Evolutionary conservation across 1,284 basidiomycete genomes (phyloP), one percentile per base, ranked within the genome.

Genomic region (Rhodotorula sp.): DNA sequence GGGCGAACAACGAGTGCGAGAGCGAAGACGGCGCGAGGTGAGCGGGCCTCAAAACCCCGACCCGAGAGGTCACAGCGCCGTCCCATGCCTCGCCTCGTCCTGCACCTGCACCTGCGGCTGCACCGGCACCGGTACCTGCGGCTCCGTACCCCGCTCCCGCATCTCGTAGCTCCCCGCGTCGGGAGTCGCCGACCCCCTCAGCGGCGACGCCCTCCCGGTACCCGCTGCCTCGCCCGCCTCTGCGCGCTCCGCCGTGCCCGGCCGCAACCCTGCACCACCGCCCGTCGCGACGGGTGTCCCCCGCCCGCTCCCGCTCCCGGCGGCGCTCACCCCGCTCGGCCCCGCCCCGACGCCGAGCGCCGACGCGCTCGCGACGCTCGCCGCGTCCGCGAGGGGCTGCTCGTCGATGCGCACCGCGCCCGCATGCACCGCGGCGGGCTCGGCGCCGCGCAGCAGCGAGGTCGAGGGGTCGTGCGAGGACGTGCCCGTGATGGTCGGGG

Each of bases 301-400:
- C 7, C 53, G 53, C 27, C 53, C 53, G 53, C 53, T 34, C 27
- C 16, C 53, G 27, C 12, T 25, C 7, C 52, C 52, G n/a, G 13
- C 52, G 3, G 10, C 52, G 52, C 52, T 53, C 13, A 5, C 34
- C 34, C 3, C 34, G 34, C 34, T 34, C 34, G 34, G 34, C 34
- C 34, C 34, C 2, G 34, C 34, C 34, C 34, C 34, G 34, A 34
- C 34, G 34, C 34, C 34, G 34, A 53, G 52, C 1, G 25, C 52
- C 52, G 52, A 53, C 13, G 17, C 23, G 25, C 25, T 27, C 13
- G 7, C 52, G 13, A 8, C 25, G 7, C 49, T 62, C 46, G 54
- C 48, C 13, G 68, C 42, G n/a, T 70, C 74, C 3, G 68, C 65
- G 17, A 74, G 16, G 0, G 74, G 74, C 59, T 76, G 74, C 25